Base-by-base conservation (phyloP, 352 stramenopile genomes). In the Globisporangium alternatum region DNA sequence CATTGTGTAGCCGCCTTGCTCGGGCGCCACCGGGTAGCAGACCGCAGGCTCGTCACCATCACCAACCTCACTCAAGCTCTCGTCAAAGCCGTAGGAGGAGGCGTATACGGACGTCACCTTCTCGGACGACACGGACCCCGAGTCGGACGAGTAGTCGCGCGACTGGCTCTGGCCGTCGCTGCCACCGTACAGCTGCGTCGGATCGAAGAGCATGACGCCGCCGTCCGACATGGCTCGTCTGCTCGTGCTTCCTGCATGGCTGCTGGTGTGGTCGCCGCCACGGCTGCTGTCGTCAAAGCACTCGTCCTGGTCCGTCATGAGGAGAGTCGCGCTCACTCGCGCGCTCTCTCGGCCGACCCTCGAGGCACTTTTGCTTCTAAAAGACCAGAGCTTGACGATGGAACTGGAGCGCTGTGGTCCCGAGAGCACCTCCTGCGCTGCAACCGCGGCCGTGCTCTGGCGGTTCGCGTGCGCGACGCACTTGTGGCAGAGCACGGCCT, bases 401-500 rank as follows among this genome's bases (percentile, higher is more conserved):
- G 56, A 41, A 17, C 54, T 52, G n/a, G 41, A 28, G 7, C 45
- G 17, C 2, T n/a, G 43, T 57, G 61, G 60, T 13, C 64, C 64
- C 2, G 48, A 62, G 43, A 35, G 59, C 22, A 78, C 68, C 54
- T 81, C 70, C 33, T 81, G 54, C 60, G 68, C 51, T 13, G 71
- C 70, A 25, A 81, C 64, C 13, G 62, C 63, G 21, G 62, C 57
- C 31, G 74, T 61, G 19, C 70, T 33, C n/a, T 76, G 71, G 9
- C 54, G 62, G 33, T 48, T 43, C 39, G 74, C 69, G 60, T 70
- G 67, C 3, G 71, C 60, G 35, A 78, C 57, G 10, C 74, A 78
- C 7, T 64, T 68, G 37, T 70, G 70, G 51, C 74, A 81, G 22
- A 81, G 64, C 39, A 66, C 21, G n/a, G 64, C 74, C 21, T 75